A percentile compares a stretch with the other conserved stretches of the same genome.
Conservation (phyloP, 148 eudicot species). For the Rhododendron ovatum region DNA sequence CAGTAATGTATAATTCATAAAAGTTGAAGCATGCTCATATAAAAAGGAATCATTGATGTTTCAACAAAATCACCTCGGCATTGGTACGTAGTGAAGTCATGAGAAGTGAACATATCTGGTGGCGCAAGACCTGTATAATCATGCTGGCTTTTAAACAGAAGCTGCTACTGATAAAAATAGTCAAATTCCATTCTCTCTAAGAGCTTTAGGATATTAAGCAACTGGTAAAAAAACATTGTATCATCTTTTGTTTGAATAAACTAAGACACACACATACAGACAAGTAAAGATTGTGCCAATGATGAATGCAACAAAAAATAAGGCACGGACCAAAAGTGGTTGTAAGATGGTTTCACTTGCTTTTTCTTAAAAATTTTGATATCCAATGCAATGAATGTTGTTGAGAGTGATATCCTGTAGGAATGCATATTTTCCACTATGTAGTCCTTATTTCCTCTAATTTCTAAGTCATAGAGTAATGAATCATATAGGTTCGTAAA, state of each 20-base stretch:
- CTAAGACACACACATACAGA: neutral
- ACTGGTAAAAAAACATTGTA: neutral
- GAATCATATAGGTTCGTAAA: neutral
- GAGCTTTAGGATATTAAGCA: neutral
- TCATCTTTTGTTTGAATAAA: neutral
- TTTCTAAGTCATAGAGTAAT: neutral
- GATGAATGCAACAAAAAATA: neutral
- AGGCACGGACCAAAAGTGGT: neutral
- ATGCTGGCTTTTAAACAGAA: slow-evolving; percentile 19
- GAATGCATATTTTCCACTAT: neutral
- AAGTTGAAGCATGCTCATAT: neutral
- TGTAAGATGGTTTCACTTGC: neutral
- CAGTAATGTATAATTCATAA: neutral
- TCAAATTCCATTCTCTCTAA: neutral
- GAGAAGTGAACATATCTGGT: slow-evolving; percentile 93
- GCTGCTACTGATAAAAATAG: slow-evolving; percentile 1
- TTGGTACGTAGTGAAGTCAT: slow-evolving; percentile 98
- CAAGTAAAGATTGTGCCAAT: neutral
- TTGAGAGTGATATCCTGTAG: neutral
- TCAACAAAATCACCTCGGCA: slow-evolving; percentile 63
- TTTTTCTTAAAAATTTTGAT: neutral
- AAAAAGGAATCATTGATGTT: neutral
- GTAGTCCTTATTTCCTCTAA: neutral
- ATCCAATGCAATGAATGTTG: neutral
- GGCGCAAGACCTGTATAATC: slow-evolving; percentile 79